A percentile compares a stretch with the other conserved stretches of the same genome.
These are phyloP conservation scores for Amanita subjunquillea DNA, from an alignment of 768 basidiomycete genomes.

Conservation along the genomic window DNA sequence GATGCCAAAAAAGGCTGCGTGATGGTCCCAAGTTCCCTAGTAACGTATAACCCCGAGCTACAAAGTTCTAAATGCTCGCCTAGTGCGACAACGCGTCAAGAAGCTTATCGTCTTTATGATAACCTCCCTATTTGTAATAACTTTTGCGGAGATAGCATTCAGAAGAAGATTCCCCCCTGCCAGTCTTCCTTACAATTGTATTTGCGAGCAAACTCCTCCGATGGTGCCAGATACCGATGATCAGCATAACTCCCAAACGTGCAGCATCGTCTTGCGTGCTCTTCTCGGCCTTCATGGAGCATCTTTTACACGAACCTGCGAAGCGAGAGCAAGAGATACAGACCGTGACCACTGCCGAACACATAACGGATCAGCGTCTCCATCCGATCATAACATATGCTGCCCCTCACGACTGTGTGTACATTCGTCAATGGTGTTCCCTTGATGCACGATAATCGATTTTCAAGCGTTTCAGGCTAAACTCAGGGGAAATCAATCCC, in stretches of 20 bases:
- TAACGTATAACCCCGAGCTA: no score
- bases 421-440: background rate
- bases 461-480: background rate
- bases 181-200: background rate
- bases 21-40: no score
- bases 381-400: background rate
- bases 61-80: no score
- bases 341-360: background rate
- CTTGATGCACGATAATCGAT: background rate
- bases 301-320: background rate
- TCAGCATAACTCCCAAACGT: background rate
- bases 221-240: background rate
- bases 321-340: background rate
- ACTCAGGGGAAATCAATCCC: background rate
- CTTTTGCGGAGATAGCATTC: no score
- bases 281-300: background rate
- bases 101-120: no score
- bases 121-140: no score
- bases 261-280: background rate
- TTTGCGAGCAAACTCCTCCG: background rate
- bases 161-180: background rate
- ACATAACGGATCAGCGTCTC: background rate
- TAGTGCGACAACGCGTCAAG: no score
- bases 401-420: background rate
- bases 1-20: no score